Base-by-base conservation (phyloP, 1,284 basidiomycete species). In the Sporisorium iseilematis-ciliati region DNA sequence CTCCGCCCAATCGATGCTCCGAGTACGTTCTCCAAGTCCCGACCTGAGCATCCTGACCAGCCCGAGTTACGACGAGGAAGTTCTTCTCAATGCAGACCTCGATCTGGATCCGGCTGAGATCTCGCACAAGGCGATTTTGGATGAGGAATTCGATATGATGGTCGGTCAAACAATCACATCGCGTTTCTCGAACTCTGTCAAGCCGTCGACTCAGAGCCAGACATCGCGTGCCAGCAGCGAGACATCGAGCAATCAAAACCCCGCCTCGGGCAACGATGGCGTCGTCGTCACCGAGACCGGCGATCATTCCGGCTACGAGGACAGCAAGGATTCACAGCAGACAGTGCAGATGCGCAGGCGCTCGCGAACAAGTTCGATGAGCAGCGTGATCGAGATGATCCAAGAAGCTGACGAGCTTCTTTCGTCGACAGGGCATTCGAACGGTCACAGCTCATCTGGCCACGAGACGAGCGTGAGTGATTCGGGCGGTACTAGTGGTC, bases 101-200 rank as follows among this genome's bases (percentile, higher is more conserved):
- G 65, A 59, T 7, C 4, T 55, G 43, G 57, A 62, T 7, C 1
- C 59, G 2, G 48, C 41, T 16, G 58, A 58, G 3, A 33, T 53
- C 7, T 60, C 65, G 8, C 41, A 60, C 46, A 43, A 18, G 23
- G 20, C 57, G 23, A 21, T 60, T 26, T 7, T 73, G 51, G 70
- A 73, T 7, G 65, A 73, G 21, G 59, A 73, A n/a, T 67, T 73
- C 33, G 70, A 73, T 45, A 52, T 64, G 60, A 59, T 63, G 56
- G 57, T 73, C 5, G 70, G 70, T 23, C 56, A 57, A 12, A 48
- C 59, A 3, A 48, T 73, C 29, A 48, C 29, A 1, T 41, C 56
- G 20, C 70, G 60, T 35, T 73, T 67, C 26, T 52, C 60, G 4
- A 45, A 21, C n/a, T 25, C 58, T 18, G 25, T 14, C 49, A 49